Base-by-base conservation (phyloP, 108 stramenopile species). In the Poteriospumella lacustris region DNA sequence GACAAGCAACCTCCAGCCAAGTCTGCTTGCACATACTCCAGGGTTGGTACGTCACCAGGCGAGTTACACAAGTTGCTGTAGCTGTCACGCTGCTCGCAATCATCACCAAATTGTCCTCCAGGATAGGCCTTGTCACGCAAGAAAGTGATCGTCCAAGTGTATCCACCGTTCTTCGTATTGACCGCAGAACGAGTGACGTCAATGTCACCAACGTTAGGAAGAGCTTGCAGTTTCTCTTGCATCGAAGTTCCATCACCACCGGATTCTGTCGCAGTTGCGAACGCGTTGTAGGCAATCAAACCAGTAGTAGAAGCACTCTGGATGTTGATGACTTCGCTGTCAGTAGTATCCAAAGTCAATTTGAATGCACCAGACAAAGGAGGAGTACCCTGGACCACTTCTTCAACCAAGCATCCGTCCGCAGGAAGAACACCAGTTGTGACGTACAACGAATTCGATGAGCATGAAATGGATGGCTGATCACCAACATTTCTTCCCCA, bases 401-500 rank as follows among this genome's bases (percentile, higher is more conserved):
- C 90, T 43, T 44, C 84, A 28, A 89, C 88, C 0, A 75, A 64
- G 83, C 92, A 93, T 2, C 85, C 86, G 44, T 85, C 80, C 29
- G 85, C 80, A 12, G 88, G 85, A 26, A 88, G 79, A 9, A 78
- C 90, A 2, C 84, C 88, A 34, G 83, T 86, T 33, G 90, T 91
- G 19, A 89, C 88, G 12, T 84, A 78, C 15, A 94, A 83, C 0
- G 87, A 85, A 15, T 79, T 77, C 38, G 56, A 58, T 75, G 86
- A 78, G 76, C 93, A 94, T 2, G 68, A 68, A 5, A 92, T 85
- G 24, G 79, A 58, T 31, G 83, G 83, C 39, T 90, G 64, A 75
- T 88, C 78, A 1, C 93, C 93, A 0, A 90, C 89, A 81, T 92
- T 92, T 77, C 87, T 91, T 36, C 93, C 93, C 93, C 93, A 94